Base-by-base conservation (phyloP, 2,329 filamentous ascomycete species). In the Aspergillus terreus region DNA sequence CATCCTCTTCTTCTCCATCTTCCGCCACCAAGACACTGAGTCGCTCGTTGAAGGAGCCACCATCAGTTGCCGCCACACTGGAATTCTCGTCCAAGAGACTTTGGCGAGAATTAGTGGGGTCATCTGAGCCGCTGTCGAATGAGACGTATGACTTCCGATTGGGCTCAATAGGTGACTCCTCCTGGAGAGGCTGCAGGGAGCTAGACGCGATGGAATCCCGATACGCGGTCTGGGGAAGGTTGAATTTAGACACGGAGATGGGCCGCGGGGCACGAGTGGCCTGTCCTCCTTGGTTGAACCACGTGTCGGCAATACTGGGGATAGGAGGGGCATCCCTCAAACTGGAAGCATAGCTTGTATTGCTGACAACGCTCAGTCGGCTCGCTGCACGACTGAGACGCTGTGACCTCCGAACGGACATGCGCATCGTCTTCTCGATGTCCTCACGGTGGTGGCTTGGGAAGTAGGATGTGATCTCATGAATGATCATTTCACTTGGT, bases 71-170 rank as follows among this genome's bases (percentile, higher is more conserved):
- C 27, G 82, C 81, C 49, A 81, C 84, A 51, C 87, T 88, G 45
- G 87, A 88, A 49, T 83, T 86, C 61, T 92, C 90, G 56, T 96
- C 90, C 61, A 90, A 90, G 72, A 94, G 96, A 67, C 89, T 95
- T 47, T 88, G 84, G 50, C 86, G 80, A 19, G 82, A 85, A 58
- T 86, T 85, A 44, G 91, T 89, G 1, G 88, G 85, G 61, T 95
- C 90, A 53, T 95, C 90, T 5, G 80, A 78, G 36, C 76, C 74
- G 46, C 74, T 77, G 51, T 77, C 76, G 52, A 78, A 77, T 1
- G 88, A 96, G n/a, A 96, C 90, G 64, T 96, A 97, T 1, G 92
- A 96, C 71, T 96, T 96, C 62, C 94, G 84, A 70, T 95, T 91
- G 0, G 90, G 88, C 68, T 96, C 91, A 4, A 87, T 78, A 0